Conservation (phyloP, 2,329 filamentous ascomycete species). For the Exutisphaerella laricina region DNA sequence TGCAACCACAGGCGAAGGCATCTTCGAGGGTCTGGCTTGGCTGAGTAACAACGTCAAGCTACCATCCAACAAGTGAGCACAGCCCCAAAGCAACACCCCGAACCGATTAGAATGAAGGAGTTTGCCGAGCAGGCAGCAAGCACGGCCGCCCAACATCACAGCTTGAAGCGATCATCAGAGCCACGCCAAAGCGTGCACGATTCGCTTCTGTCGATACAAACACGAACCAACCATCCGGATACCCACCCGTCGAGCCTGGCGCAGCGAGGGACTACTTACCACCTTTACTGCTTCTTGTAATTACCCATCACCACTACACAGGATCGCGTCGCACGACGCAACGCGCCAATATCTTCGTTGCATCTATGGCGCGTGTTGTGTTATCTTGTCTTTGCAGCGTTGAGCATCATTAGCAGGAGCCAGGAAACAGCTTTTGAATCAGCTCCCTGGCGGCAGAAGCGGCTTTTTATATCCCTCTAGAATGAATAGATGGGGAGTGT, state of each 20-base stretch:
- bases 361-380: not conserved
- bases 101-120: not conserved
- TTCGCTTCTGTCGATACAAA: not conserved
- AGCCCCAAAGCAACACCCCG: too few species aligned
- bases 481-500: not conserved
- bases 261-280: constrained; percentile 4
- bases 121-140: not conserved
- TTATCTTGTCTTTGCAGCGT: not conserved
- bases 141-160: not conserved
- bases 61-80: constrained; percentile 24
- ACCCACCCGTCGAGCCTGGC: constrained; percentile 3
- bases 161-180: not conserved
- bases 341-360: not conserved
- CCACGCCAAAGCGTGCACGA: not conserved
- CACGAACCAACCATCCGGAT: constrained; percentile 1
- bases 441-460: too few species aligned
- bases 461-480: too few species aligned
- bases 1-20: constrained; percentile 49
- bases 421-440: not conserved
- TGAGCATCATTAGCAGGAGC: constrained; percentile 2
- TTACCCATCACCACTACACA: not conserved
- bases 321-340: not conserved
- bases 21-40: constrained; percentile 50
- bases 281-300: constrained; percentile 5
- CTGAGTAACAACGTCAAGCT: constrained; percentile 48